Percentiles rank a stretch among this genome's conserved stretches.
Conservation (phyloP, 2,329 filamentous ascomycete genomes). For the Phialophora macrospora region DNA sequence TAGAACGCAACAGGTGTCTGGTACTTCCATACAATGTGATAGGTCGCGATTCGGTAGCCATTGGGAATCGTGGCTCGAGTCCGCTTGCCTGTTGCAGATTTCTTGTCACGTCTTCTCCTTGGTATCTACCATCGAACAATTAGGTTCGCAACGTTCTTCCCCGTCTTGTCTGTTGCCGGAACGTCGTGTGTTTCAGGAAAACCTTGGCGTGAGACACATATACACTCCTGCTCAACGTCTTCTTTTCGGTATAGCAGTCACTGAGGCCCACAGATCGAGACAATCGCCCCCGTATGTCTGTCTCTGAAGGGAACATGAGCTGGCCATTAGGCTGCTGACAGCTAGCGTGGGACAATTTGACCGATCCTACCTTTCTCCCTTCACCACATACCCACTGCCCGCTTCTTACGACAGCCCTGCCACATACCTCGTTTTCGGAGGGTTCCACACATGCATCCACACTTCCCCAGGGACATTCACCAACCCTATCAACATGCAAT, state of each 20-base stretch:
- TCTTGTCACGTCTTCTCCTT: too few species aligned
- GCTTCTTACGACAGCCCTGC: too few species aligned
- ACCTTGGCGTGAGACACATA: background rate
- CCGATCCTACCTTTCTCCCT: background rate
- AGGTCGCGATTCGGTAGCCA: background rate
- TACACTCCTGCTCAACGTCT: background rate
- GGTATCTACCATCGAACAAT: background rate
- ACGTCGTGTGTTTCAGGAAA: background rate
- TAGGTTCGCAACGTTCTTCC: background rate
- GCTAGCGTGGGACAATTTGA: background rate
- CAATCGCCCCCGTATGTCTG: background rate
- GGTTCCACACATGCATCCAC: background rate
- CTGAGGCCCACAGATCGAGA: background rate
- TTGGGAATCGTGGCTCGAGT: background rate
- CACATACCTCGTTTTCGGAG: background rate
- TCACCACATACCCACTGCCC: background rate
- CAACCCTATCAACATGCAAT: background rate
- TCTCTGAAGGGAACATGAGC: background rate
- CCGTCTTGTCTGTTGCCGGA: background rate
- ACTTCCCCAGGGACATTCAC: background rate
- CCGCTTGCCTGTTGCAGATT: background rate
- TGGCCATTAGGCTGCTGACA: background rate
- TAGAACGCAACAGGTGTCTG: background rate
- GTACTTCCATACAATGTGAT: background rate
- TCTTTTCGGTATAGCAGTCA: background rate